Evolutionary conservation across 2,329 filamentous ascomycete species (phyloP).

Genomic region (Leptographium radiaticola): DNA sequence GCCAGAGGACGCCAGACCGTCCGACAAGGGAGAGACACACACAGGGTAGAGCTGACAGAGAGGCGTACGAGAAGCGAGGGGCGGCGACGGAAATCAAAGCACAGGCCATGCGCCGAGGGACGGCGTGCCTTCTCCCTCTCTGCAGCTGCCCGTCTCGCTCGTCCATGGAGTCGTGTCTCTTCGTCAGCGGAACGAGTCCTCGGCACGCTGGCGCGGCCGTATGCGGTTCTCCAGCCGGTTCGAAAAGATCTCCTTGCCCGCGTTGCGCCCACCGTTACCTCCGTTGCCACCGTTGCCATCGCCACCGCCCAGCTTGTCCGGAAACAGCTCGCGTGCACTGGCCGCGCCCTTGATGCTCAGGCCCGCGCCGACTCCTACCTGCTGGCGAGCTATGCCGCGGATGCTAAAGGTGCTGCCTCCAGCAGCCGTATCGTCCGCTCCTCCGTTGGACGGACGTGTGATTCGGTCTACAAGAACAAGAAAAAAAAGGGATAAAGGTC

Average conservation of each 20-base stretch:
- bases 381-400: conserved; percentile 40
- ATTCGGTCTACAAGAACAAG: not conserved
- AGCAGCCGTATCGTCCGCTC: conserved; percentile 11
- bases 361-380: conserved; percentile 30
- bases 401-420: conserved; percentile 36
- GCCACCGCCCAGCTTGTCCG: conserved; percentile 37
- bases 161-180: not conserved
- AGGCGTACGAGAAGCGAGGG: no score
- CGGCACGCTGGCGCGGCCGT: conserved; percentile 50
- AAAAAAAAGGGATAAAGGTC: not conserved
- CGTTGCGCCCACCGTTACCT: conserved; percentile 25
- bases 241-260: conserved; percentile 57
- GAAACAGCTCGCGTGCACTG: conserved; percentile 54
- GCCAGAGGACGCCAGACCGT: not conserved
- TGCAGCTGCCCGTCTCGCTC: no score
- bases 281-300: not conserved
- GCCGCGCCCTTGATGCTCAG: conserved; percentile 54
- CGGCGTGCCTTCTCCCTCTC: not conserved
- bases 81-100: no score
- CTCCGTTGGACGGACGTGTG: not conserved
- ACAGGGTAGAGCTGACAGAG: no score
- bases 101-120: no score
- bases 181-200: conserved; percentile 56
- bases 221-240: conserved; percentile 45
- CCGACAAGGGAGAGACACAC: no score